Evolutionary conservation across 2,329 filamentous ascomycete species (phyloP).

Genomic region (Colletotrichum zoysiae): DNA sequence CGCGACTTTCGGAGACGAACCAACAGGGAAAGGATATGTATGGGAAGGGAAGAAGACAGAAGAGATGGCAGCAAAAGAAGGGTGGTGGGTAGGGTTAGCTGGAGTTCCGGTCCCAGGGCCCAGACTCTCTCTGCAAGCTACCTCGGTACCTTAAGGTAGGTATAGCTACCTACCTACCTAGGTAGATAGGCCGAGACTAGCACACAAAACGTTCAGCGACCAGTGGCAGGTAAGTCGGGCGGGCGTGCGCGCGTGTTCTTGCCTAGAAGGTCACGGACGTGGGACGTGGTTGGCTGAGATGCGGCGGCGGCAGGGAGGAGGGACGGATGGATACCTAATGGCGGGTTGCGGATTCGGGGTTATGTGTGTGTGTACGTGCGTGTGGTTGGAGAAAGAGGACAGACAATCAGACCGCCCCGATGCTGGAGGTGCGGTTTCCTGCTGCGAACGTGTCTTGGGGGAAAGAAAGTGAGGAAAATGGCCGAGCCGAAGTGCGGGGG

Average conservation of each 20-base stretch:
- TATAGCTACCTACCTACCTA: no score
- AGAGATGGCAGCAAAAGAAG: not conserved
- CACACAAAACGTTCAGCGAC: conserved; percentile 9
- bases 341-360: not conserved
- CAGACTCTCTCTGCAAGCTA: conserved; percentile 2
- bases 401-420: conserved; percentile 14
- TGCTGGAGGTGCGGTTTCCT: not conserved
- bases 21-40: not conserved
- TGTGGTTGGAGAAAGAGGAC: conserved; percentile 20
- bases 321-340: not conserved
- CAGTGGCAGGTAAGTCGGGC: not conserved
- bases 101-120: not conserved
- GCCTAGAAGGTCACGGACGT: conserved; percentile 19
- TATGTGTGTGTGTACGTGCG: not conserved
- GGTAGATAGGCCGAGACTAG: no score
- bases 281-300: conserved; percentile 10
- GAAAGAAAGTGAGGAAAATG: conserved; percentile 11
- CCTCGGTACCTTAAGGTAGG: no score
- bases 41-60: not conserved
- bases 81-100: conserved; percentile 2
- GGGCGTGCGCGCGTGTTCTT: conserved; percentile 14
- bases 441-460: conserved; percentile 18
- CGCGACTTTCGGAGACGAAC: not conserved
- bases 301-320: conserved; percentile 6
- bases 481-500: conserved; percentile 40